Evolutionary conservation across 768 basidiomycete genomes (phyloP).

Genomic region (Xerocomellus intermedius): DNA sequence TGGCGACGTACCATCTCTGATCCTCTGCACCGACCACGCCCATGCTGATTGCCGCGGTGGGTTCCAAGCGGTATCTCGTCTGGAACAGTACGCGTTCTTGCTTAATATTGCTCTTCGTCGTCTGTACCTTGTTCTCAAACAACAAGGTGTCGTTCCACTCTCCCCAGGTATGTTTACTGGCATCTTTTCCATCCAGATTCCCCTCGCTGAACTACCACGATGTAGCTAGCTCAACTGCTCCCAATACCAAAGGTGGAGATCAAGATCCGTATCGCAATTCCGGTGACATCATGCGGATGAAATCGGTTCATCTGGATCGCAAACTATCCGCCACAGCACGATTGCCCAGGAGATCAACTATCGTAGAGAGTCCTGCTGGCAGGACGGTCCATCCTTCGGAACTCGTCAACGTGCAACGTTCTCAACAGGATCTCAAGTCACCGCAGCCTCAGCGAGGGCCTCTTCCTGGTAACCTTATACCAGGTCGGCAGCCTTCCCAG

Average conservation of each 20-base stretch:
- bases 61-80: slow-evolving; percentile 87
- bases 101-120: slow-evolving; percentile 93
- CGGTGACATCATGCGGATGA: slow-evolving; percentile 90
- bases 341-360: slow-evolving; percentile 88
- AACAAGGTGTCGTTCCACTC: slow-evolving; percentile 85
- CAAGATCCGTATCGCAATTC: slow-evolving; percentile 85
- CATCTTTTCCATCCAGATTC: slow-evolving; percentile 2
- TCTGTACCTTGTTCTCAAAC: slow-evolving; percentile 82
- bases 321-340: slow-evolving; percentile 93
- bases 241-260: slow-evolving; percentile 39
- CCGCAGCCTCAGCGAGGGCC: slow-evolving; percentile 42
- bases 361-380: slow-evolving; percentile 93
- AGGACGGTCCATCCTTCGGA: slow-evolving; percentile 78
- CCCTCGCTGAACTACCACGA: slow-evolving; percentile 9
- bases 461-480: slow-evolving; percentile 34
- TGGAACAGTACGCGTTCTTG: slow-evolving; percentile 97
- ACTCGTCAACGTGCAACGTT: slow-evolving; percentile 45
- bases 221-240: slow-evolving; percentile 30
- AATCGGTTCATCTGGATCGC: slow-evolving; percentile 90
- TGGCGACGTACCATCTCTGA: slow-evolving; percentile 68
- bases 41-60: slow-evolving; percentile 65
- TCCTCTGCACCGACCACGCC: slow-evolving; percentile 78
- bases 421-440: slow-evolving; percentile 39
- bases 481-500: slow-evolving; percentile 37
- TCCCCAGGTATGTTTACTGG: slow-evolving; percentile 57